Evolutionary conservation across 306 rosid species (phyloP).

Genomic region (Lathyrus sativus): DNA sequence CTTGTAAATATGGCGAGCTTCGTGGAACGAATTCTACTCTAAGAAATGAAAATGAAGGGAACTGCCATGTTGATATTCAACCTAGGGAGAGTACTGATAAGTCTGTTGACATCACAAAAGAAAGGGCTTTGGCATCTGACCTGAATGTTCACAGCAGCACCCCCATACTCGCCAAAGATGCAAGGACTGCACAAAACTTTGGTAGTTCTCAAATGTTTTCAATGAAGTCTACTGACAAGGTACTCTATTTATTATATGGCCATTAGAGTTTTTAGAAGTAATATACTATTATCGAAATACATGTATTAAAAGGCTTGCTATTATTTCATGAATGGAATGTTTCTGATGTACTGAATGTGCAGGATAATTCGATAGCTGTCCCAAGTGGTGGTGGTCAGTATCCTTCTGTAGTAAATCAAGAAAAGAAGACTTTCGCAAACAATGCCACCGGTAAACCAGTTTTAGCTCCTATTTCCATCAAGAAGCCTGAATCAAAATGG

Average conservation of each 20-base stretch:
- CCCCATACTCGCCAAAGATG: slow-evolving; percentile 37
- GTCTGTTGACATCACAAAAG: slow-evolving; percentile 38
- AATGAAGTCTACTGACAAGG: slow-evolving; percentile 37
- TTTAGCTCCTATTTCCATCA: slow-evolving; percentile 65
- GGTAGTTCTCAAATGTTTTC: slow-evolving; percentile 27
- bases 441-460: slow-evolving; percentile 53
- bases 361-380: slow-evolving; percentile 50
- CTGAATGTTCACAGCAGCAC: slow-evolving; percentile 38
- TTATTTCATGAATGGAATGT: slow-evolving; percentile 5
- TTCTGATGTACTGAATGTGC: slow-evolving; percentile 38
- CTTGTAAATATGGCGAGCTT: slow-evolving; percentile 43
- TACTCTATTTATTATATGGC: slow-evolving; percentile 18
- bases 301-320: slow-evolving; percentile 2
- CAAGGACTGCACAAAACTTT: slow-evolving; percentile 22
- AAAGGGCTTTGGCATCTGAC: slow-evolving; percentile 39
- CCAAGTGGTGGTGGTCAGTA: slow-evolving; percentile 35
- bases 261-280: not conserved
- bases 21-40: slow-evolving; percentile 41
- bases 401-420: slow-evolving; percentile 35
- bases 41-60: slow-evolving; percentile 45
- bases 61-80: slow-evolving; percentile 43
- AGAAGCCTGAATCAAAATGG: slow-evolving; percentile 68
- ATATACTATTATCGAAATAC: slow-evolving; percentile 8
- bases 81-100: slow-evolving; percentile 42
- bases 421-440: slow-evolving; percentile 40